Evolutionary conservation across 169 alveolate genomes (phyloP), one percentile per base, ranked within the genome.

Genomic region (Plasmodium yoelii): DNA sequence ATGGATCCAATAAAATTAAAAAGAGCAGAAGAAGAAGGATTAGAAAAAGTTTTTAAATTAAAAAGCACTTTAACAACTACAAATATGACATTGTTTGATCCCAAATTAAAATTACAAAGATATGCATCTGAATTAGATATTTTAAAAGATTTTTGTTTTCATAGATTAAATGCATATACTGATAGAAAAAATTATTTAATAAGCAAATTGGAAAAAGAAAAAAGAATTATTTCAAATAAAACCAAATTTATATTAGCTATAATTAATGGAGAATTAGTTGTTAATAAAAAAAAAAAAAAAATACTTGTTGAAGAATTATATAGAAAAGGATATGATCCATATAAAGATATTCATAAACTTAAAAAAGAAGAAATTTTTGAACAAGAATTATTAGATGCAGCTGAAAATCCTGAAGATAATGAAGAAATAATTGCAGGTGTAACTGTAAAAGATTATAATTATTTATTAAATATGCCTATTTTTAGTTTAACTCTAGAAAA

Each of bases 21-120:
- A 61, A 86, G 86, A 44, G 70, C 95, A 39, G 87, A 88, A 49
- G 87, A 90, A 74, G 98, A 93, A 64, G 98, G 98, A 55, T 92
- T 98, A 53, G 98, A 96, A 71, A 98, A 98, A 94, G 94, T 96
- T 46, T 98, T 98, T 91, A 97, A 96, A 88, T 95, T 98, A 60
- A 92, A 95, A 64, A 94, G 95, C 89, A 87, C 97, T 13, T 61
- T 98, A 64, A 92, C 98, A 39, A 95, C 97, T 24, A 96, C 96
- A 28, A 98, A 98, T 96, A 96, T 97, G 97, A 98, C 98, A 55
- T 96, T 98, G 46, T 98, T 98, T 93, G 98, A 97, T 82, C 95
- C 97, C 1, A 92, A 97, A 42, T 97, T 98, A 70, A 95, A 96
- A 73, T 93, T 98, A 39, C 96, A 95, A 65, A 94, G 96, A 67